Conservation (phyloP, 2,329 filamentous ascomycete genomes). For the Aspergillaceae sp. region DNA sequence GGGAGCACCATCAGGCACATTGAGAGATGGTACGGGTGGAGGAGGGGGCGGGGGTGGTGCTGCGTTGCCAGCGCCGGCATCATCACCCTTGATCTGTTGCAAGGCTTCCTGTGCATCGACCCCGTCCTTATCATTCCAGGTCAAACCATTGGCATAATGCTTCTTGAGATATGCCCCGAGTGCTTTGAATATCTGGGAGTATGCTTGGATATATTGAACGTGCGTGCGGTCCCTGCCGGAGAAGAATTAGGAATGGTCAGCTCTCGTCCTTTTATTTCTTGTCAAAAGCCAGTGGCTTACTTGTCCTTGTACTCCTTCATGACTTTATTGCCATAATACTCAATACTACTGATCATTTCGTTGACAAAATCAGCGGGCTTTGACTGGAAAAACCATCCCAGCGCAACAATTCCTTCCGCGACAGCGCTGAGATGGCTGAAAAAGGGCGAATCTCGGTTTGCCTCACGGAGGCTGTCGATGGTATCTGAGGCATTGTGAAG, state of each 20-base stretch:
- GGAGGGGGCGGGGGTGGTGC: constrained; percentile 43
- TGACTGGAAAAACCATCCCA: constrained; percentile 82
- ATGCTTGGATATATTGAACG: constrained; percentile 83
- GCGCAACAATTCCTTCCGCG: constrained; percentile 76
- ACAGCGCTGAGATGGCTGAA: constrained; percentile 81
- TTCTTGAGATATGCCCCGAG: constrained; percentile 77
- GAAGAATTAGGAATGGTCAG: constrained; percentile 11
- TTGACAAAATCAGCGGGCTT: constrained; percentile 80
- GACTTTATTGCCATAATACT: constrained; percentile 93
- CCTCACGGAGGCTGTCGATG: constrained; percentile 72
- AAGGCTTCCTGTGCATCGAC: constrained; percentile 64
- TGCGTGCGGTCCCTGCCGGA: constrained; percentile 61
- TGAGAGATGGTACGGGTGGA: constrained; percentile 37
- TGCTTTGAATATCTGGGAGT: constrained; percentile 81
- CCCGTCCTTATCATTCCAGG: constrained; percentile 74
- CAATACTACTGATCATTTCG: constrained; percentile 71
- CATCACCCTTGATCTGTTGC: constrained; percentile 44
- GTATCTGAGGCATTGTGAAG: constrained; percentile 73
- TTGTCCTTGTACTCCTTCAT: constrained; percentile 83
- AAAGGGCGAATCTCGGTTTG: constrained; percentile 64
- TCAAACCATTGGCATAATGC: constrained; percentile 67
- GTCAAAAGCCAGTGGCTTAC: constrained; percentile 34
- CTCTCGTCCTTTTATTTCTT: background rate
- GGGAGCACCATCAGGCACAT: constrained; percentile 46
- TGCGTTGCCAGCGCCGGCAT: constrained; percentile 27